Evolutionary conservation across 2,329 filamentous ascomycete species (phyloP).

Genomic region (Colletotrichum nymphaeae): DNA sequence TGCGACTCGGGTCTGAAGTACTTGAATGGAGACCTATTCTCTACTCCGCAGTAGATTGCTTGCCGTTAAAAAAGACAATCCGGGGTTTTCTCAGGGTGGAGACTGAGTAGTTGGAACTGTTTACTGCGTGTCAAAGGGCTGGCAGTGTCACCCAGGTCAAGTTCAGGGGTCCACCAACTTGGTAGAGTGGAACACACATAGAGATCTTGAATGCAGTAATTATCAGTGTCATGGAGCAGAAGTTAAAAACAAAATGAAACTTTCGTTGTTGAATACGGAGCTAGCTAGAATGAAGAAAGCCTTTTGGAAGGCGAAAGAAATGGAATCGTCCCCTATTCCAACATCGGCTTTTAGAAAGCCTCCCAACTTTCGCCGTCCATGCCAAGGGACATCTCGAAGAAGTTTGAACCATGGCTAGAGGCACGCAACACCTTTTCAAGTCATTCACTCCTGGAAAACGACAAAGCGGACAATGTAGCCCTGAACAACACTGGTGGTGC

Average conservation of each 20-base stretch:
- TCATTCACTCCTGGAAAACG: not conserved
- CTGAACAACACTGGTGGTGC: not conserved
- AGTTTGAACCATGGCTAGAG: not conserved
- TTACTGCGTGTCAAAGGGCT: not conserved
- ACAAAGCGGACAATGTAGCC: not conserved
- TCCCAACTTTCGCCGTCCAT: not conserved
- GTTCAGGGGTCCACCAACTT: not conserved
- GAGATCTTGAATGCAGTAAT: not conserved
- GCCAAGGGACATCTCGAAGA: not conserved
- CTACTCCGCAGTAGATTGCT: not conserved
- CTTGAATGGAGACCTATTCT: slow-evolving; percentile 31
- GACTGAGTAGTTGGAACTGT: not conserved
- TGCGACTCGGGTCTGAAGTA: slow-evolving; percentile 29
- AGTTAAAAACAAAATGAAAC: not conserved
- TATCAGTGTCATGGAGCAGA: not conserved
- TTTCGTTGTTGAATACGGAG: not conserved
- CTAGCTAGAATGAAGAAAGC: not conserved
- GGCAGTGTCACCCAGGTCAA: not conserved
- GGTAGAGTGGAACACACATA: not conserved
- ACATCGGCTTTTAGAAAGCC: not conserved
- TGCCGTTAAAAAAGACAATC: too few species aligned
- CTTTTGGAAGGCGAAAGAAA: not conserved
- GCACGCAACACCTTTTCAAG: not conserved
- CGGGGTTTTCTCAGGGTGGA: not conserved
- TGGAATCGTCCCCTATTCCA: not conserved